These are phyloP conservation scores for Claviceps arundinis DNA, from an alignment of 2,329 filamentous ascomycete species.

Conservation along the genomic window DNA sequence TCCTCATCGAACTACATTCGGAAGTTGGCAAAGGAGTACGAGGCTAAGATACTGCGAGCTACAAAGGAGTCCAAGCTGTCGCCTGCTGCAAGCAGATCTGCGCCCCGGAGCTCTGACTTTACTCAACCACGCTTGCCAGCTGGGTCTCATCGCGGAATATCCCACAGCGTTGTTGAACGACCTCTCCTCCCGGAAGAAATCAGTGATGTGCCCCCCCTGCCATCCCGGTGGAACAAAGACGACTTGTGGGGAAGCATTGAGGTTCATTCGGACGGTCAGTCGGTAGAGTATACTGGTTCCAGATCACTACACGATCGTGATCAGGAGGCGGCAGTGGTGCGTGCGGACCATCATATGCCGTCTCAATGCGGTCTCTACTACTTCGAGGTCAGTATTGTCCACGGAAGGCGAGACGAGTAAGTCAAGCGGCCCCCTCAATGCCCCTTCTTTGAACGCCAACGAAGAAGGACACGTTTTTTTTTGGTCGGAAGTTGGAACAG, in stretches of 20 bases:
- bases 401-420: slow-evolving; percentile 41
- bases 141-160: slow-evolving; percentile 57
- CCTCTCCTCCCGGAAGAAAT: slow-evolving; percentile 48
- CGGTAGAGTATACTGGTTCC: slow-evolving; percentile 47
- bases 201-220: slow-evolving; percentile 50
- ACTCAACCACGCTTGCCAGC: slow-evolving; percentile 26
- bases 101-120: slow-evolving; percentile 40
- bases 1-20: slow-evolving; percentile 64
- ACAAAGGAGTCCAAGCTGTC: slow-evolving; percentile 29
- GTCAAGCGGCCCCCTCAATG: slow-evolving; percentile 16
- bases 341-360: slow-evolving; percentile 78
- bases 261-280: slow-evolving; percentile 57
- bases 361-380: slow-evolving; percentile 89
- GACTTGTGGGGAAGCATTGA: slow-evolving; percentile 68
- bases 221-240: slow-evolving; percentile 66
- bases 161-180: slow-evolving; percentile 75
- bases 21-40: slow-evolving; percentile 58
- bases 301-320: slow-evolving; percentile 39
- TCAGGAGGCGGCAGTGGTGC: slow-evolving; percentile 68
- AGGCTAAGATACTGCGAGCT: slow-evolving; percentile 37
- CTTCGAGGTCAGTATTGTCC: slow-evolving; percentile 54
- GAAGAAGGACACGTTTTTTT: no score
- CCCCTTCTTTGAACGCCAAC: background rate
- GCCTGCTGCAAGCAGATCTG: slow-evolving; percentile 21
- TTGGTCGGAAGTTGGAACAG: no score